Conservation (phyloP, 345 rosid genomes). For the Bruguiera sexangula region DNA sequence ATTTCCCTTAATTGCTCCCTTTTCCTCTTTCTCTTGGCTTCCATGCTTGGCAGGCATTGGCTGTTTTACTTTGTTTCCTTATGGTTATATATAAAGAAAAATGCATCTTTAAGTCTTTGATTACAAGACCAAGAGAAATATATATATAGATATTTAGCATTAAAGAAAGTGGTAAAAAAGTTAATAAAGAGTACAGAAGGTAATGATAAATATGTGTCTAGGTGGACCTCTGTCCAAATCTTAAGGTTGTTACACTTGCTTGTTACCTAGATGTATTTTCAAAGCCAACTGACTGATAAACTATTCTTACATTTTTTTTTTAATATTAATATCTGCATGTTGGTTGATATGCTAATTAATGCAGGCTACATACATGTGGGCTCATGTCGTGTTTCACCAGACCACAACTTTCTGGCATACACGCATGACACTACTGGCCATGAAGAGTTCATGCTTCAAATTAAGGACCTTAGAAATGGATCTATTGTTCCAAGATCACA, state of each 20-base stretch:
- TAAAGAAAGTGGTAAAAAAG: background rate
- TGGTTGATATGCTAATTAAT: constrained; percentile 2
- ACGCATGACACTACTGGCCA: constrained; percentile 65
- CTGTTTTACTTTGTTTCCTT: background rate
- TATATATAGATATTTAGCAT: background rate
- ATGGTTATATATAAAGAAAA: background rate
- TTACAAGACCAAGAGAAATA: background rate
- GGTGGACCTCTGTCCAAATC: background rate
- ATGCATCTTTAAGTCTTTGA: background rate
- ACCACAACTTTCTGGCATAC: constrained; percentile 79
- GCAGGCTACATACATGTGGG: constrained; percentile 87
- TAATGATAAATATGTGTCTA: constrained; percentile 1
- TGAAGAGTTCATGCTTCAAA: constrained; percentile 69
- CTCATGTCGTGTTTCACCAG: constrained; percentile 80
- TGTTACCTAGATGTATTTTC: background rate
- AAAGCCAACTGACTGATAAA: background rate
- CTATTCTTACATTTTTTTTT: background rate
- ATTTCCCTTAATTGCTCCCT: background rate
- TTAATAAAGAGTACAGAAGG: background rate
- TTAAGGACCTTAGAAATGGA: constrained; percentile 68
- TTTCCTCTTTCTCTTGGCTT: background rate
- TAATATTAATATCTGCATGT: background rate
- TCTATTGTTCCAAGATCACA: constrained; percentile 43
- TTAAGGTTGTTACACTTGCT: background rate
- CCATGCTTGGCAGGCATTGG: background rate